phyloP scores from a whole-genome alignment of 108 stramenopile species.

The Cyclotella kingstonii region DNA sequence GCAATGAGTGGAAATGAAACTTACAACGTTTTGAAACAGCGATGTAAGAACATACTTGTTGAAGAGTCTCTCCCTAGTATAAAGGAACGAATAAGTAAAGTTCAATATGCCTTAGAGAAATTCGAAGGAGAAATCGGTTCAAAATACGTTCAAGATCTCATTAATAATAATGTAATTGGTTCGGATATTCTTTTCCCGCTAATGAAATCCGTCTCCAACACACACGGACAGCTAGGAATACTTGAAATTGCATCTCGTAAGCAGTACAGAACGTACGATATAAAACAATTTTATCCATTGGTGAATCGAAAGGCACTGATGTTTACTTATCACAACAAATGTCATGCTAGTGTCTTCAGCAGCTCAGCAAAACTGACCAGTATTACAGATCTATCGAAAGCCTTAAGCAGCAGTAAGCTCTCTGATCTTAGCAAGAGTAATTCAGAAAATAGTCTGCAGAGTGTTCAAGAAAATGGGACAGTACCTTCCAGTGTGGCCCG shows the following conservation, averaged over 20 bases:
- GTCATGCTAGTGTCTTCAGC: constrained; percentile 68
- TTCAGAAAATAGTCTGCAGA: constrained; percentile 52
- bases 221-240: constrained; percentile 57
- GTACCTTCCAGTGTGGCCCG: constrained; percentile 57
- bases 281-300: constrained; percentile 60
- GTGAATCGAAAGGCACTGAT: constrained; percentile 55
- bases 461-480: constrained; percentile 49
- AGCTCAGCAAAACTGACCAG: constrained; percentile 69
- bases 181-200: constrained; percentile 85
- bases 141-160: constrained; percentile 58
- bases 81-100: constrained; percentile 64
- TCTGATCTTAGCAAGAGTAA: constrained; percentile 62
- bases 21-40: constrained; percentile 77
- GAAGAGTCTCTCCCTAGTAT: constrained; percentile 91
- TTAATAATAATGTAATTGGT: constrained; percentile 78
- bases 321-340: constrained; percentile 73
- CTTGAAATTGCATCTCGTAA: constrained; percentile 85
- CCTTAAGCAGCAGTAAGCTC: constrained; percentile 61
- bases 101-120: constrained; percentile 52
- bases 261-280: constrained; percentile 78
- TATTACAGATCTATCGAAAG: constrained; percentile 80
- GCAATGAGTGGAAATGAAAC: constrained; percentile 75
- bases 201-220: constrained; percentile 48
- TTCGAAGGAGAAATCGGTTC: constrained; percentile 39
- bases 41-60: constrained; percentile 87